phyloP scores from a whole-genome alignment of 257 asterid genomes.

The Plantago elongata region DNA sequence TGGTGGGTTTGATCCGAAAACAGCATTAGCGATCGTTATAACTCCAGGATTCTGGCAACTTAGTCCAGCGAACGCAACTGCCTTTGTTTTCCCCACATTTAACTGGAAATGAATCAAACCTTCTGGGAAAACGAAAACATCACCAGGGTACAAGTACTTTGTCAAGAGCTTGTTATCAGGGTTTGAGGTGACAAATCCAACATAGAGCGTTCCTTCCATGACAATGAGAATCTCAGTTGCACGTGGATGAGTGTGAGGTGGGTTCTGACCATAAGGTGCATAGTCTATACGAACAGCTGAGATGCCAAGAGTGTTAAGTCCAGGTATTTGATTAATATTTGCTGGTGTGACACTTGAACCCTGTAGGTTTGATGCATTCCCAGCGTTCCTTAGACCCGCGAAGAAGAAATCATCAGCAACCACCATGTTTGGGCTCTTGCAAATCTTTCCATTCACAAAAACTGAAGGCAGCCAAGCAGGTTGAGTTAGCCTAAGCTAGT shows the following conservation, averaged over 20 bases:
- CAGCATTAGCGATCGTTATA: slow-evolving; percentile 5
- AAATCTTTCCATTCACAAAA: slow-evolving; percentile 10
- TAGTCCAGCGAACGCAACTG: slow-evolving; percentile 13
- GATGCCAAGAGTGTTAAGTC: slow-evolving; percentile 11
- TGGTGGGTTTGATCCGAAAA: background rate
- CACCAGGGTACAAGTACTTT: slow-evolving; percentile 3
- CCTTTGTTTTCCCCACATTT: slow-evolving; percentile 15
- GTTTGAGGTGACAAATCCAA: slow-evolving; percentile 21
- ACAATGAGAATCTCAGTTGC: slow-evolving; percentile 10
- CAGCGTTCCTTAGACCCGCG: background rate
- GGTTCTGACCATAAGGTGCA: too few relatives aligned
- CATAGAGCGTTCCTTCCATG: slow-evolving; percentile 18
- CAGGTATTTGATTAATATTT: slow-evolving; percentile 8
- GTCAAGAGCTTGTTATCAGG: slow-evolving; percentile 23
- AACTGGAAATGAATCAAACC: slow-evolving; percentile 24
- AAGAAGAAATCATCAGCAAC: slow-evolving; percentile 10
- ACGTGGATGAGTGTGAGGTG: slow-evolving; percentile 13
- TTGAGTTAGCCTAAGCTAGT: background rate
- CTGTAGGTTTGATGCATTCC: slow-evolving; percentile 4
- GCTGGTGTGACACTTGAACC: slow-evolving; percentile 9
- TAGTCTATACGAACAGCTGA: slow-evolving; percentile 11
- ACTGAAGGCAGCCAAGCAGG: background rate
- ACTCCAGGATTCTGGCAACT: slow-evolving; percentile 13
- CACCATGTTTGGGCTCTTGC: slow-evolving; percentile 11
- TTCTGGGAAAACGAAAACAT: slow-evolving; percentile 20